Evolutionary conservation across 345 rosid genomes (phyloP), one percentile per base, ranked within the genome.

Genomic region (Ricinus communis): DNA sequence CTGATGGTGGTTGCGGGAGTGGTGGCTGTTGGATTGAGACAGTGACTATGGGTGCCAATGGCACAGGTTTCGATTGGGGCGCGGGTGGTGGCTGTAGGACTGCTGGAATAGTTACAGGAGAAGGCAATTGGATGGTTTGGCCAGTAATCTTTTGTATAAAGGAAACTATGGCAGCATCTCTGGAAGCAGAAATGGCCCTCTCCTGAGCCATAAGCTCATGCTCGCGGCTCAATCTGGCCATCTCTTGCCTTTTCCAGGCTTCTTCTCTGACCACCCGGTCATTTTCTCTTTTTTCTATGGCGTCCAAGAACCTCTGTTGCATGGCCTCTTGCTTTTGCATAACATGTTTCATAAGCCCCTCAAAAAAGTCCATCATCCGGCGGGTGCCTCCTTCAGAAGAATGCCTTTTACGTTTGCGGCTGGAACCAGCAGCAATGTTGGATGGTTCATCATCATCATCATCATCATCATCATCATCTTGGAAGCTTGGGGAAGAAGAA

Each of bases 161-260:
- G 19, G 91, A 73, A 47, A 93, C 65, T 40, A 93, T 87, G 27
- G 90, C 87, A 0, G 89, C 84, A 50, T 90, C 91, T 51, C 93
- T 82, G 3, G 94, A 73, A 43, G 90, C 93, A 40, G 94, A 78
- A 9, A 85, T 77, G 7, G 93, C 87, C 14, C 93, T 81, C 49
- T 93, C 95, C 68, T 85, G 90, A 69, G 91, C 86, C 82, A 80
- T 78, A 54, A 87, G 68, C 76, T 93, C 95, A 27, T 84, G 90
- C 28, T 93, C 98, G 5, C 81, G 96, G 61, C 84, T 81, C 62
- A 85, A 52, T 31, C 93, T 84, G 14, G 85, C 74, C 83, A 83
- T 84, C 62, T 90, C 91, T 71, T 93, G 98, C 55, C 90, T 82
- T 80, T 79, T 87, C 94, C 98, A 88, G 31, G 95, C 83, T 77